Base-by-base conservation (phyloP, 306 rosid species). In the Lagenaria siceraria region DNA sequence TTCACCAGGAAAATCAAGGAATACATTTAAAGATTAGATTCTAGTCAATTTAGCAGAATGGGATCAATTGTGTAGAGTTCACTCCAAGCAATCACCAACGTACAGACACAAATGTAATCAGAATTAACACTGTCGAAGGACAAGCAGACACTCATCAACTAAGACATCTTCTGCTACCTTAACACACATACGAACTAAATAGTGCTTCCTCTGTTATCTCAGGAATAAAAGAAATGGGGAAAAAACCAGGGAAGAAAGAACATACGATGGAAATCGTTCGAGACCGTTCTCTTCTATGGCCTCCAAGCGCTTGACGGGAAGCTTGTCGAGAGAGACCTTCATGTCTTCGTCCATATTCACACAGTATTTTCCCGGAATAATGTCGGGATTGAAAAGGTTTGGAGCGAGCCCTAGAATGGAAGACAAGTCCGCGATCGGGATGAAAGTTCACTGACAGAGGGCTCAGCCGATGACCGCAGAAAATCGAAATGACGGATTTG, bases 251-350 rank as follows among this genome's bases (percentile, higher is more conserved):
- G 24, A 31, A 49, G 46, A 81, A 86, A 77, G 53, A 74, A 10
- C 88, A 49, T 90, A 94, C 93, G 81, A 54, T 52, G 97, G 96
- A 83, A 95, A 92, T 58, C 92, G 86, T 79, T 95, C 98, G 9
- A 80, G 14, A 76, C 97, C 97, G 36, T 87, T 89, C 79, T 95
- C 98, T 83, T 92, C 96, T 55, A 90, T 92, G 69, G 90, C 78
- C 12, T 92, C 98, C 81, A 95, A 82, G 69, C 98, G 92, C 86
- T 92, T 95, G 82, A 92, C 77, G 0, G 97, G 97, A 33, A 95
- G 97, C 89, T 89, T 95, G 85, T 95, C 98, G 13, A 95, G 86
- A 31, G 96, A 95, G 58, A 92, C 78, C 38, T 84, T 80, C 66
- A 88, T 62, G 51, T 80, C 84, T 8, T 83, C 86, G 10, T 87